Conservation (phyloP, 768 basidiomycete species). For the Imleria badia region DNA sequence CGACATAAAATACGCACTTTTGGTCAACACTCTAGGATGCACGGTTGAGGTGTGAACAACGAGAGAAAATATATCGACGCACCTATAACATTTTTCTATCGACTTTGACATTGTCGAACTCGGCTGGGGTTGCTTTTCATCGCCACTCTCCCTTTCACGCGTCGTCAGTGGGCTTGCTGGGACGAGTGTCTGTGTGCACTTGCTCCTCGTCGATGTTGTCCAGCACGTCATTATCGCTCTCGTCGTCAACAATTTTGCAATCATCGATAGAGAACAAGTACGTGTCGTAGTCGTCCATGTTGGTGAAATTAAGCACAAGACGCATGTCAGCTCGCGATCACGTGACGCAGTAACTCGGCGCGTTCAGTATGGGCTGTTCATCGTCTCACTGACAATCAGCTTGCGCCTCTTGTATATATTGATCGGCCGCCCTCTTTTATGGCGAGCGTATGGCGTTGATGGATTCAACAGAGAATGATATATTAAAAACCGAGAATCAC, state of each 20-base stretch:
- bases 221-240: constrained; percentile 23
- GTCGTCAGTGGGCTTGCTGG: constrained; percentile 14
- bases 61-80: neutral
- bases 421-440: too few species aligned
- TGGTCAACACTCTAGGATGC: constrained; percentile 19
- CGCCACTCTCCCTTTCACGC: neutral
- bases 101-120: neutral
- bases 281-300: constrained; percentile 28
- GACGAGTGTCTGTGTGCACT: constrained; percentile 12
- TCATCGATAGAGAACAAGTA: constrained; percentile 23
- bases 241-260: neutral
- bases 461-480: too few species aligned
- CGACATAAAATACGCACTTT: constrained; percentile 19
- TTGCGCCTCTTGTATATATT: too few species aligned
- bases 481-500: too few species aligned
- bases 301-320: neutral
- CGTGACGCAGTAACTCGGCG: too few species aligned
- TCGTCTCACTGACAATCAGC: too few species aligned
- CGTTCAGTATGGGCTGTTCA: too few species aligned
- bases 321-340: constrained; percentile 3
- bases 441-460: too few species aligned
- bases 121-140: constrained; percentile 1
- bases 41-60: neutral
- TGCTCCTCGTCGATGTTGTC: constrained; percentile 25
- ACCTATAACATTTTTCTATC: constrained; percentile 19